Evolutionary conservation across 345 rosid species (phyloP), one percentile per base, ranked within the genome.

Genomic region (Hibiscus mutabilis): DNA sequence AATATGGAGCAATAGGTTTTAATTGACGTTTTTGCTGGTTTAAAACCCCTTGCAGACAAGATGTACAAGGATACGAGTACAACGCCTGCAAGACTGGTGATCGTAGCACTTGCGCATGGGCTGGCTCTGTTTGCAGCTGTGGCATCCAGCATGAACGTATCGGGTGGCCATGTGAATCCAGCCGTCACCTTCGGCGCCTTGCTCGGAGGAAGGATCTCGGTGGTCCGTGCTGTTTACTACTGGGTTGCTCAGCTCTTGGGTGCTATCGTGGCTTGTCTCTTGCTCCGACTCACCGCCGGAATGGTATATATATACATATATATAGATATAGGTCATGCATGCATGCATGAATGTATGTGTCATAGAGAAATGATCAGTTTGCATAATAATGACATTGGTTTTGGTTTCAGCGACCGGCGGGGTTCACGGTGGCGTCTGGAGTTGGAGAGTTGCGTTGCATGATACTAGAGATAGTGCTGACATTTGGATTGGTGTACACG

Each of bases 201-300:
- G 13, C 35, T 59, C 1, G 74, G 66, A 4, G 74, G 66, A 59
- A 59, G 74, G 51, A 15, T 71, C 66, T 71, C 74, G 16, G 42
- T 71, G 5, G 9, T 71, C 8, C 74, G 74, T 3, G 74, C 66
- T 0, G 15, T 71, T 3, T 71, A 71, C 42, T 71, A 71, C 66
- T 71, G 74, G 74, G 27, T 71, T 22, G 74, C 74, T 57, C 74
- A 71, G 66, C 13, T 71, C n/a, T 25, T 71, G 0, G 74, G 74
- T 24, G 27, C 66, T 40, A 10, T 71, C n/a, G 60, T 71, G 66
- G 74, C 74, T 24, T 37, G 66, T 71, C 74, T 71, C 22, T 25
- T 71, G 66, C 16, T 71, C 5, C 47, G 33, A 9, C 11, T 59
- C 55, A 59, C 74, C 4, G 7, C 56, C 3, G 74, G 74, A 71